Evolutionary conservation across 2,329 filamentous ascomycete species (phyloP).

Genomic region (Fusarium sambucinum): DNA sequence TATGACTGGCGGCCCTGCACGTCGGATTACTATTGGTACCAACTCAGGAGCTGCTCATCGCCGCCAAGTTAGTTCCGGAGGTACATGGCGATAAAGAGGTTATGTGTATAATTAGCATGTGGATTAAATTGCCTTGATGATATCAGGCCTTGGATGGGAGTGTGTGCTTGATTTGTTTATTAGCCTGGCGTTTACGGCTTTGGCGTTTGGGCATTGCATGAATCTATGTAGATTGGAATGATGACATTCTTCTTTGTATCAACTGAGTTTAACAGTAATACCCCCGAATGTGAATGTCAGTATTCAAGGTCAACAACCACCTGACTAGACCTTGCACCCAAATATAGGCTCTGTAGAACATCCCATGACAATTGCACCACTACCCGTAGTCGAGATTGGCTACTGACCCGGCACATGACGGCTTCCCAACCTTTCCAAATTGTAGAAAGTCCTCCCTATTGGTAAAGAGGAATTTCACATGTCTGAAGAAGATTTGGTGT

Average conservation of each 20-base stretch:
- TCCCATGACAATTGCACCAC: no score
- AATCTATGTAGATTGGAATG: constrained; percentile 39
- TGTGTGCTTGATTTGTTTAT: constrained; percentile 42
- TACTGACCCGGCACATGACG: no score
- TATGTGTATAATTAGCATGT: constrained; percentile 11
- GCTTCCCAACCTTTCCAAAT: no score
- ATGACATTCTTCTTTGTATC: constrained; percentile 12
- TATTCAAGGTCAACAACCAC: no score
- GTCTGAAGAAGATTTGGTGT: no score
- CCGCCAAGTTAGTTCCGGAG: constrained; percentile 50
- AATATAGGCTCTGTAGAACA: no score
- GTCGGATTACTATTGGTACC: constrained; percentile 56
- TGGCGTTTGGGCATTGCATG: constrained; percentile 36
- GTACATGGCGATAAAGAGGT: constrained; percentile 49
- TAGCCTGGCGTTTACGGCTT: constrained; percentile 43
- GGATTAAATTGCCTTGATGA: constrained; percentile 25
- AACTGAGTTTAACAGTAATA: no score
- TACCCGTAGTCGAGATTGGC: no score
- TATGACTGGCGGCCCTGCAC: constrained; percentile 44
- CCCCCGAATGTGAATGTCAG: no score
- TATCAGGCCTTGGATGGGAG: constrained; percentile 36
- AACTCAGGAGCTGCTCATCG: constrained; percentile 47
- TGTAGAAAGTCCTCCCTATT: no score
- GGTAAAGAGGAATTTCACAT: no score
- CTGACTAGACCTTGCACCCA: no score